Evolutionary conservation across 2,329 filamentous ascomycete species (phyloP).

Genomic region (Helotiales sp.): DNA sequence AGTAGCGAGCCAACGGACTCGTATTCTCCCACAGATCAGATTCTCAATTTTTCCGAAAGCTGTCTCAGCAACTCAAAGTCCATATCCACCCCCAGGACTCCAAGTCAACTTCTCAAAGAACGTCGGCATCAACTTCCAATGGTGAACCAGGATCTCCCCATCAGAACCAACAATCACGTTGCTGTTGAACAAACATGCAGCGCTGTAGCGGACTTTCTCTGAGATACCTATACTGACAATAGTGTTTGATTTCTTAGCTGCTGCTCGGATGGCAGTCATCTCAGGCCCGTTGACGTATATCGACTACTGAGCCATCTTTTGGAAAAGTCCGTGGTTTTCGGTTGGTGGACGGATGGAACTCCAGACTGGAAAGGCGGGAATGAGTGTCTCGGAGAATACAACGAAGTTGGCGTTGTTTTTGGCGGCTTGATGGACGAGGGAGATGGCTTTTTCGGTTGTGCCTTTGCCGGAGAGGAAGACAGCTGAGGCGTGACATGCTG

Average conservation of each 20-base stretch:
- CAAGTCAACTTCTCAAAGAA: slow-evolving; percentile 63
- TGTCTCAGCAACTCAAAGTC: slow-evolving; percentile 53
- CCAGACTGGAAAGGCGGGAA: slow-evolving; percentile 60
- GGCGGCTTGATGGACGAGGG: slow-evolving; percentile 52
- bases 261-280: slow-evolving; percentile 47
- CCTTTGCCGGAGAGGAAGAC: slow-evolving; percentile 52
- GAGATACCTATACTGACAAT: slow-evolving; percentile 57
- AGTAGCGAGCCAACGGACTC: slow-evolving; percentile 58
- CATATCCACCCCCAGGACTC: slow-evolving; percentile 57
- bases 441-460: slow-evolving; percentile 54
- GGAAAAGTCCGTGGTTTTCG: slow-evolving; percentile 56
- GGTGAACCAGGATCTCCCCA: slow-evolving; percentile 55
- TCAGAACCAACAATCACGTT: slow-evolving; percentile 52
- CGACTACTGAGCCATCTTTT: slow-evolving; percentile 51
- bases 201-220: slow-evolving; percentile 51
- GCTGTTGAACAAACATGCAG: slow-evolving; percentile 56
- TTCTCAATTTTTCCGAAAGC: slow-evolving; percentile 52
- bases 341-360: slow-evolving; percentile 52
- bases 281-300: slow-evolving; percentile 54
- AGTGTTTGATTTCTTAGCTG: slow-evolving; percentile 46
- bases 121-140: slow-evolving; percentile 59
- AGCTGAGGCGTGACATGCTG: slow-evolving; percentile 49
- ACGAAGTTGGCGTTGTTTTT: slow-evolving; percentile 53
- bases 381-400: slow-evolving; percentile 59
- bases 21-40: slow-evolving; percentile 64